Conservation (phyloP, 768 basidiomycete species). For the Lanmaoa pseudosensibilis region DNA sequence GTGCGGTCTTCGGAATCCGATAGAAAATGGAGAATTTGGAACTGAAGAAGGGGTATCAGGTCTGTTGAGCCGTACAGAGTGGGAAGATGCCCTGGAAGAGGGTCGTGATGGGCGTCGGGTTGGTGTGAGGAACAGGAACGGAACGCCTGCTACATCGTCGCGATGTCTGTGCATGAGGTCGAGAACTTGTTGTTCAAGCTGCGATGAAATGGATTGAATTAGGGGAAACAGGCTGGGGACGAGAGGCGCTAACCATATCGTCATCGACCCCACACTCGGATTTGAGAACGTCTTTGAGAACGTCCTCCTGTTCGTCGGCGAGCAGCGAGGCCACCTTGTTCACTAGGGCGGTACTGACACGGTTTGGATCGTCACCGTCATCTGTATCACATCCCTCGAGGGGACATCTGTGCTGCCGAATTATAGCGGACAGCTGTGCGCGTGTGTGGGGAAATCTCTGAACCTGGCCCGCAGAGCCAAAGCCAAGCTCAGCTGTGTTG, state of each 20-base stretch:
- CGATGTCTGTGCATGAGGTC: slow-evolving; percentile 96
- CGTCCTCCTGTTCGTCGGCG: slow-evolving; percentile 83
- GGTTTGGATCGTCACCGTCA: slow-evolving; percentile 52
- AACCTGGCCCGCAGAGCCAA: slow-evolving; percentile 18
- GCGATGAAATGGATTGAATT: slow-evolving; percentile 22
- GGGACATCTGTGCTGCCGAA: slow-evolving; percentile 65
- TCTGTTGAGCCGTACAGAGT: slow-evolving; percentile 64
- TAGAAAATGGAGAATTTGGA: slow-evolving; percentile 73
- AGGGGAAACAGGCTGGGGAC: slow-evolving; percentile 7
- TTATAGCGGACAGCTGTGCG: slow-evolving; percentile 73
- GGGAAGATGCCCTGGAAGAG: slow-evolving; percentile 74
- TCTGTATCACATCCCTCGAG: slow-evolving; percentile 57
- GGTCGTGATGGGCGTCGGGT: slow-evolving; percentile 79
- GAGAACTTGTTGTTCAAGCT: slow-evolving; percentile 87
- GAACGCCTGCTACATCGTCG: slow-evolving; percentile 80
- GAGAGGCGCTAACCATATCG: slow-evolving; percentile 52
- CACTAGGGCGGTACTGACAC: slow-evolving; percentile 63
- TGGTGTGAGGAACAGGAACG: slow-evolving; percentile 80
- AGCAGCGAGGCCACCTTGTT: slow-evolving; percentile 69
- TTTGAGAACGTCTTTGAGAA: slow-evolving; percentile 74
- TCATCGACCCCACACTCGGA: slow-evolving; percentile 68
- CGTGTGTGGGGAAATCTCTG: slow-evolving; percentile 77
- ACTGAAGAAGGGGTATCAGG: slow-evolving; percentile 77
- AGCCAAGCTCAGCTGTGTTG: slow-evolving; percentile 18
- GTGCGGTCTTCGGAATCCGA: slow-evolving; percentile 75